Percentiles rank a stretch among this genome's conserved stretches.
Evolutionary conservation across 148 eudicot genomes (phyloP).

Genomic region (Heliamphora exappendiculata): DNA sequence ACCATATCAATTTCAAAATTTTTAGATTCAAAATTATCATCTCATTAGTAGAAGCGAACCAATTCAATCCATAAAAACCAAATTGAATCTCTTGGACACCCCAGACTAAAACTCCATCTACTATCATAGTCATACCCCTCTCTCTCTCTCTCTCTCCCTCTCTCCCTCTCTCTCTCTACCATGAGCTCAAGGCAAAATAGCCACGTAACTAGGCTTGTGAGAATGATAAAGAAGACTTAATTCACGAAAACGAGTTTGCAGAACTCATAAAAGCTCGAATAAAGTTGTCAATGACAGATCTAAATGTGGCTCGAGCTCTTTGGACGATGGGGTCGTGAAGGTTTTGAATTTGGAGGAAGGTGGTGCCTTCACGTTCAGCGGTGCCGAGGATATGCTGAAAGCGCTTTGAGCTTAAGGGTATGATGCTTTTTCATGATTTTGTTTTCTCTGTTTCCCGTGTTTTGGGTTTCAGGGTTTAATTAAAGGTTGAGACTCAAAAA

Average conservation of each 20-base stretch:
- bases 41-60: too few species aligned
- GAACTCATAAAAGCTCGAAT: neutral
- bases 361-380: constrained; percentile 72
- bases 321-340: constrained; percentile 86
- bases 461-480: neutral
- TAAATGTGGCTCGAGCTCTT: neutral
- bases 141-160: too few species aligned
- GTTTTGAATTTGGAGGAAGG: constrained; percentile 86
- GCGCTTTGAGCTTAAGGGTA: constrained; percentile 26
- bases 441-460: neutral
- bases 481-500: neutral
- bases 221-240: neutral
- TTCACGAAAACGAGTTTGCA: constrained; percentile 6
- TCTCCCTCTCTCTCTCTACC: neutral
- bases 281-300: neutral
- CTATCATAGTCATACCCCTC: too few species aligned
- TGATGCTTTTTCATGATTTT: neutral
- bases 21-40: too few species aligned
- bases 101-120: too few species aligned
- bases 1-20: too few species aligned
- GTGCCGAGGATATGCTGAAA: constrained; percentile 84
- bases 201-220: constrained; percentile 5
- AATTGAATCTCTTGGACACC: too few species aligned
- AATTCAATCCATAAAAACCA: too few species aligned
- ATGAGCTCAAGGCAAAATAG: constrained; percentile 28